A percentile compares a stretch with the other conserved stretches of the same genome.
Conservation (phyloP, 176 grass and related monocot genomes). For the Lolium perenne region DNA sequence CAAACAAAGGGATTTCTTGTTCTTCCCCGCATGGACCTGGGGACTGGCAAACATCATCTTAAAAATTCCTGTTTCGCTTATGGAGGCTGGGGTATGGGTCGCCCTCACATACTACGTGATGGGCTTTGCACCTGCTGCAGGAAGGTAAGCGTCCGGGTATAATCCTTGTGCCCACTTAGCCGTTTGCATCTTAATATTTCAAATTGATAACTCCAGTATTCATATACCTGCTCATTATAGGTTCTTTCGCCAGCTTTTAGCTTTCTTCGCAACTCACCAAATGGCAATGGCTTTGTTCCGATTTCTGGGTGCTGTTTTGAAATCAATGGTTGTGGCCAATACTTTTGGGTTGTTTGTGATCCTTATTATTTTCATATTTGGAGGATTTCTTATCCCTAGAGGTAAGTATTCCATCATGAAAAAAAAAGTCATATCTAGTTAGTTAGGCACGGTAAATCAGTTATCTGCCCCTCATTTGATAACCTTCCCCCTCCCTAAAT, state of each 20-base stretch:
- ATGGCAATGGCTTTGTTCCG: too few relatives aligned
- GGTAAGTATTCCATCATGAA: not conserved
- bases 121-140: too few relatives aligned
- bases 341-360: too few relatives aligned
- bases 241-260: not conserved
- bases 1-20: constrained; percentile 35
- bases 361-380: too few relatives aligned
- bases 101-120: too few relatives aligned
- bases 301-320: too few relatives aligned
- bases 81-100: too few relatives aligned
- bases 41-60: constrained; percentile 49
- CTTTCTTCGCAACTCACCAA: too few relatives aligned
- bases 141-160: not conserved
- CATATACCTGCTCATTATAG: not conserved
- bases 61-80: constrained; percentile 51
- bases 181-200: not conserved
- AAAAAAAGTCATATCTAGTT: not conserved
- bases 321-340: too few relatives aligned
- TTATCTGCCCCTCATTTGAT: not conserved
- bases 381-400: not conserved
- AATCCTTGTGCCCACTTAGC: not conserved
- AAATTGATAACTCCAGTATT: not conserved
- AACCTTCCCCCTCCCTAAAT: constrained; percentile 14
- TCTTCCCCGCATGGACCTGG: constrained; percentile 59
- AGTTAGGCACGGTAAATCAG: constrained; percentile 5